Evolutionary conservation across 306 rosid genomes (phyloP).

Genomic region (Cicer bijugum): DNA sequence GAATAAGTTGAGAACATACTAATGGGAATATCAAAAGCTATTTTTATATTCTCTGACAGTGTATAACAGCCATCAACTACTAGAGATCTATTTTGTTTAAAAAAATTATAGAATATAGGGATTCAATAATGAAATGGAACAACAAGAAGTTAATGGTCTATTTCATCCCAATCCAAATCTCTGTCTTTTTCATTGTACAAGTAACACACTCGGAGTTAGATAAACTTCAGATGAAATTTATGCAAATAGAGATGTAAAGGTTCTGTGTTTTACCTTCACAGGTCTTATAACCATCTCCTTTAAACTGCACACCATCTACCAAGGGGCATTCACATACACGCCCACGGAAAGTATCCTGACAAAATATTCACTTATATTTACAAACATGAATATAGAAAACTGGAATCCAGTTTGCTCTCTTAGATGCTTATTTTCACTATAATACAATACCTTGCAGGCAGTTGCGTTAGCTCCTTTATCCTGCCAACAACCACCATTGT

Average conservation of each 20-base stretch:
- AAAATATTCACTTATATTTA: conserved; percentile 37
- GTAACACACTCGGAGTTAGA: conserved; percentile 16
- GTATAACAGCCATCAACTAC: background rate
- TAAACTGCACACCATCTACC: conserved; percentile 96
- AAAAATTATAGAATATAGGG: background rate
- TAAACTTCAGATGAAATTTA: background rate
- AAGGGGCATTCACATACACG: conserved; percentile 96
- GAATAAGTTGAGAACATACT: background rate
- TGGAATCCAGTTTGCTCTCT: conserved; percentile 24
- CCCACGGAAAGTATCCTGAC: conserved; percentile 96
- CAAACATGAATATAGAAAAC: conserved; percentile 29
- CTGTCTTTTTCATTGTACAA: conserved; percentile 25
- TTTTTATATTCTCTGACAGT: background rate
- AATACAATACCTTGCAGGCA: conserved; percentile 87
- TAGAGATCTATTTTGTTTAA: background rate
- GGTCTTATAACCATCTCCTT: conserved; percentile 94
- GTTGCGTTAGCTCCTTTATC: conserved; percentile 84
- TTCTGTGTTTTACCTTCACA: conserved; percentile 69
- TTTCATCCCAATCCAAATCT: background rate
- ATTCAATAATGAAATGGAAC: background rate
- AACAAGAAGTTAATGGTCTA: too few species aligned
- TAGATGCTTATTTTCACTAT: conserved; percentile 31
- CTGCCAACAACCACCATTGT: conserved; percentile 94
- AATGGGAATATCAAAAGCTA: background rate
- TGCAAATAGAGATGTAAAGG: conserved; percentile 20